A percentile compares a stretch with the other conserved stretches of the same genome.
phyloP scores from a whole-genome alignment of 768 basidiomycete genomes.

The Mrakia blollopis region DNA sequence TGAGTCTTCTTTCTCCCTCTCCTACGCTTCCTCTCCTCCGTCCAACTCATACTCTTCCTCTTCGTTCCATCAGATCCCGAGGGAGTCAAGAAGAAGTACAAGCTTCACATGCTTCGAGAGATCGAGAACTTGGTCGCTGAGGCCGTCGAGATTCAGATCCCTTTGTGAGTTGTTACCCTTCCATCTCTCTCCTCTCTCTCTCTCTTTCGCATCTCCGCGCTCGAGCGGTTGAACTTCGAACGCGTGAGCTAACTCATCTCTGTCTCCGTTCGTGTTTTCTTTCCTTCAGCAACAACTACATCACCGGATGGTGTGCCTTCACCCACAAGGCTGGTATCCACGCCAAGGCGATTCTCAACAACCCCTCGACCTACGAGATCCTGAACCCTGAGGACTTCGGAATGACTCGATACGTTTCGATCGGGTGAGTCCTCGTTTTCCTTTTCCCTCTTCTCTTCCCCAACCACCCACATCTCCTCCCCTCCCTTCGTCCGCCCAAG shows the following conservation, averaged over 20 bases:
- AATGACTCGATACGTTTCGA: constrained; percentile 93
- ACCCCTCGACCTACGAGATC: constrained; percentile 82
- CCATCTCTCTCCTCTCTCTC: too few species aligned
- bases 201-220: too few species aligned
- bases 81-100: constrained; percentile 99
- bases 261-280: neutral
- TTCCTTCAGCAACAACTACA: constrained; percentile 46
- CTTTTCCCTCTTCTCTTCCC: neutral
- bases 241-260: neutral
- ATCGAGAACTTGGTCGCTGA: constrained; percentile 98
- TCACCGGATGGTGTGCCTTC: constrained; percentile 97
- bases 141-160: constrained; percentile 95
- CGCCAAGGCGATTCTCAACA: constrained; percentile 99
- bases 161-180: constrained; percentile 59
- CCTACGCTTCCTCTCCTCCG: neutral
- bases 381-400: constrained; percentile 96
- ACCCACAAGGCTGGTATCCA: constrained; percentile 99
- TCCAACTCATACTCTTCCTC: neutral
- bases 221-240: neutral
- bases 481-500: neutral
- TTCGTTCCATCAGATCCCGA: constrained; percentile 79
- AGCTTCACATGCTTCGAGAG: constrained; percentile 92
- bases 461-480: neutral
- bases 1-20: neutral
- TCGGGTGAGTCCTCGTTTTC: constrained; percentile 51